Conservation (phyloP, 139 green algal genomes). For the Micractinium sp. region DNA sequence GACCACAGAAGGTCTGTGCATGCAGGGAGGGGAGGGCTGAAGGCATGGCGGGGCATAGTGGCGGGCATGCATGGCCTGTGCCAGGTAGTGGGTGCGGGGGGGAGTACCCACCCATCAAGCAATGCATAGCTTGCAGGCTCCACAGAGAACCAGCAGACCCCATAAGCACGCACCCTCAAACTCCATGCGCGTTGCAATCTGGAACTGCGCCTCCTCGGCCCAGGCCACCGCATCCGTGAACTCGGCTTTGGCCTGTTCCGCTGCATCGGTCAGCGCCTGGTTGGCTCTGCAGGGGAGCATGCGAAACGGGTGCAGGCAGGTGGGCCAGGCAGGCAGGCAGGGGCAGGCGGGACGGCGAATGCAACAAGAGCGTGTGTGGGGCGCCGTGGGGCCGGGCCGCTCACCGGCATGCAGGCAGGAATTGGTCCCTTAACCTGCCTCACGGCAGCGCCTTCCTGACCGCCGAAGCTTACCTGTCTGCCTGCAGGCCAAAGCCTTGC, state of each 20-base stretch:
- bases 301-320: background rate
- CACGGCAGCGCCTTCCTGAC: background rate
- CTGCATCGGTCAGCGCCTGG: background rate
- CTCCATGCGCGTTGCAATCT: background rate
- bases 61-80: too few relatives aligned
- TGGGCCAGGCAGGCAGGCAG: background rate
- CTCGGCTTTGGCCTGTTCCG: background rate
- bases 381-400: too few relatives aligned
- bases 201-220: constrained; percentile 1
- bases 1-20: too few relatives aligned
- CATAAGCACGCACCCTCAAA: background rate
- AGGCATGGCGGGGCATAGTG: too few relatives aligned
- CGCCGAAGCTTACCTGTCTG: background rate
- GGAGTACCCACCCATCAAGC: too few relatives aligned
- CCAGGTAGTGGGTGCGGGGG: too few relatives aligned
- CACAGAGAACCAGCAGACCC: background rate
- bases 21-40: too few relatives aligned
- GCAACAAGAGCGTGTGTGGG: background rate
- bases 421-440: background rate
- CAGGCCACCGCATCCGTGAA: background rate
- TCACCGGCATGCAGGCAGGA: too few relatives aligned
- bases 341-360: background rate
- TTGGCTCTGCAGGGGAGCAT: background rate
- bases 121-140: too few relatives aligned
- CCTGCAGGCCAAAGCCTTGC: background rate